Evolutionary conservation across 495 filamentous ascomycete species (phyloP).

Genomic region (Copromyces sp.): DNA sequence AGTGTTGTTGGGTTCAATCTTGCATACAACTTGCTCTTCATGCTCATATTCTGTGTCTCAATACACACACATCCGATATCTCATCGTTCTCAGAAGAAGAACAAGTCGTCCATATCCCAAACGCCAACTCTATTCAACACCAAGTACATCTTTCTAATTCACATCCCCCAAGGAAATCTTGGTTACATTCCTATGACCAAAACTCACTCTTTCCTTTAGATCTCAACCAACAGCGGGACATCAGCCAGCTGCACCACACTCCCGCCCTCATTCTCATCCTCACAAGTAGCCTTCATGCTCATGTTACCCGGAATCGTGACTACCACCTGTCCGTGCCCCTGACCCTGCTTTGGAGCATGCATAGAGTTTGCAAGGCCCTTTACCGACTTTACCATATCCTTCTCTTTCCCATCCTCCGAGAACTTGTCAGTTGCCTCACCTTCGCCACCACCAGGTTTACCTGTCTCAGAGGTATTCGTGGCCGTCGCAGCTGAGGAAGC

Average conservation of each 20-base stretch:
- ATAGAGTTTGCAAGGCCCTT: not conserved
- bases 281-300: not conserved
- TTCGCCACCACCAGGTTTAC: not conserved
- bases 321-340: not conserved
- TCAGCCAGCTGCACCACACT: not conserved
- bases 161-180: not conserved
- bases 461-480: not conserved
- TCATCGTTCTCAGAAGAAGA: too few relatives aligned
- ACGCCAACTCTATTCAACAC: not conserved
- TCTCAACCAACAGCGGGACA: not conserved
- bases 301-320: not conserved
- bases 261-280: not conserved
- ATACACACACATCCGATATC: not conserved
- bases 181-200: not conserved
- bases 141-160: not conserved
- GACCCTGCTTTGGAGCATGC: not conserved
- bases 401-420: not conserved
- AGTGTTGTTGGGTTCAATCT: not conserved
- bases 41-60: too few relatives aligned
- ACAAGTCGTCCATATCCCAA: not conserved
- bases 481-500: not conserved
- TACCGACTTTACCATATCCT: not conserved
- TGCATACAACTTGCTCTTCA: not conserved
- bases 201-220: not conserved
- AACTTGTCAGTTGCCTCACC: not conserved